phyloP scores from a whole-genome alignment of 768 basidiomycete species.

The Termitomyces sp. region DNA sequence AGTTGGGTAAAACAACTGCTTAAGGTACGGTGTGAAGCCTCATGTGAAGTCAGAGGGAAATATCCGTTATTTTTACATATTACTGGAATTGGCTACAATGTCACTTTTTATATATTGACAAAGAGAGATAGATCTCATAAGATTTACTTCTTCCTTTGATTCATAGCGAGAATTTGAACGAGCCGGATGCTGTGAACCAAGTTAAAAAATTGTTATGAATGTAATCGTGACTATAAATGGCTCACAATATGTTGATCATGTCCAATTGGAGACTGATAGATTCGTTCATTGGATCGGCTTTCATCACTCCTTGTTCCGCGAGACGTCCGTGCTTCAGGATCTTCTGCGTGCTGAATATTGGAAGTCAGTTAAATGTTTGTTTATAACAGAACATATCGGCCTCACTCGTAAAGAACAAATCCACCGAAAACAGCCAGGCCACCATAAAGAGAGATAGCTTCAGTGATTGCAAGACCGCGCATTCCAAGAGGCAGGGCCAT shows the following conservation, averaged over 20 bases:
- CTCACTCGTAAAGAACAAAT: slow-evolving; percentile 85
- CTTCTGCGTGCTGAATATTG: slow-evolving; percentile 68
- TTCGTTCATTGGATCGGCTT: slow-evolving; percentile 74
- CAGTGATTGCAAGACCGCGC: slow-evolving; percentile 70
- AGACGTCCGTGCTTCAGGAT: slow-evolving; percentile 74
- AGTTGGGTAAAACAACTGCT: slow-evolving; percentile 46
- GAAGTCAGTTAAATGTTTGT: not conserved
- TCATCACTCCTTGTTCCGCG: slow-evolving; percentile 63
- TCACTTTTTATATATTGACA: not conserved
- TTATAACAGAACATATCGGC: not conserved
- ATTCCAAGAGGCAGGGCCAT: slow-evolving; percentile 85
- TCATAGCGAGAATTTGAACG: slow-evolving; percentile 76
- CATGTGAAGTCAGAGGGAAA: not conserved
- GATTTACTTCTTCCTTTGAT: slow-evolving; percentile 41
- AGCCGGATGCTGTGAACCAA: slow-evolving; percentile 58
- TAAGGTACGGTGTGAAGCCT: not conserved
- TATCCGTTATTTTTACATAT: slow-evolving; percentile 7
- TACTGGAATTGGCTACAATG: slow-evolving; percentile 5
- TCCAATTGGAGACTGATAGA: slow-evolving; percentile 78
- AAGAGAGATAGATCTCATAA: not conserved
- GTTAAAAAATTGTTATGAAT: not conserved
- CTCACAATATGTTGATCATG: slow-evolving; percentile 70
- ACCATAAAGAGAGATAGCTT: slow-evolving; percentile 80
- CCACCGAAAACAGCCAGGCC: slow-evolving; percentile 86
- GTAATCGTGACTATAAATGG: too few species aligned